Percentiles rank a stretch among this genome's conserved stretches.
Conservation (phyloP, 2,329 filamentous ascomycete genomes). For the Didymella arachidicola region DNA sequence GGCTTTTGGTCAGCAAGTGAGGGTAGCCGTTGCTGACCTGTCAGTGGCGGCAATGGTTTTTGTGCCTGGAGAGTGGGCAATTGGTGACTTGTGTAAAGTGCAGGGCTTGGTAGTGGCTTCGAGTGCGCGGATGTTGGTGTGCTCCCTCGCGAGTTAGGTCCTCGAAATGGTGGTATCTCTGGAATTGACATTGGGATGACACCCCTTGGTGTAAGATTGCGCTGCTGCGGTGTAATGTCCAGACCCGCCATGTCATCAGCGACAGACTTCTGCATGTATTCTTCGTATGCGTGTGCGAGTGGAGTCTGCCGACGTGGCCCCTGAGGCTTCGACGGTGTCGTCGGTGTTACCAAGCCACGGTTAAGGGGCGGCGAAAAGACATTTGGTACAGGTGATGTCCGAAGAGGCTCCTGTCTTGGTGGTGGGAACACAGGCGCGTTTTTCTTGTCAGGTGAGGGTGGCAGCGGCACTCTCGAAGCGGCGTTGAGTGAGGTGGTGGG, state of each 20-base stretch:
- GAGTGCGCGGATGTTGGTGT: slow-evolving; percentile 26
- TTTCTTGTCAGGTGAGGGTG: slow-evolving; percentile 55
- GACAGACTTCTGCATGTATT: slow-evolving; percentile 59
- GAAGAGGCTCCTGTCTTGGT: slow-evolving; percentile 36
- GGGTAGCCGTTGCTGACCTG: slow-evolving; percentile 38
- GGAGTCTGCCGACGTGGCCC: slow-evolving; percentile 45
- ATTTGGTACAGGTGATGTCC: slow-evolving; percentile 44
- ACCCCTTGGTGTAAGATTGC: slow-evolving; percentile 41
- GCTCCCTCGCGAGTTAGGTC: slow-evolving; percentile 26
- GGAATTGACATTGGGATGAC: slow-evolving; percentile 46
- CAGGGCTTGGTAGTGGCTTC: slow-evolving; percentile 34
- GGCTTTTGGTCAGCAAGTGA: slow-evolving; percentile 37
- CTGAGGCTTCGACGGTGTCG: slow-evolving; percentile 45
- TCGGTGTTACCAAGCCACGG: slow-evolving; percentile 40
- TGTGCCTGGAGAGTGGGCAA: slow-evolving; percentile 11
- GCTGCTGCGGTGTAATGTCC: slow-evolving; percentile 46
- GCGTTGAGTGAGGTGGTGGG: slow-evolving; percentile 51
- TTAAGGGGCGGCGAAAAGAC: slow-evolving; percentile 44
- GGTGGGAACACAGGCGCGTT: slow-evolving; percentile 43
- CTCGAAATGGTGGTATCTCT: slow-evolving; percentile 47
- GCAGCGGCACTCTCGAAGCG: slow-evolving; percentile 56
- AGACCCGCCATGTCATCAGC: slow-evolving; percentile 52
- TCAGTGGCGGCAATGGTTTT: slow-evolving; percentile 33
- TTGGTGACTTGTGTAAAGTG: slow-evolving; percentile 12
- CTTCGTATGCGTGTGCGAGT: slow-evolving; percentile 51